Conservation (phyloP, 2,329 filamentous ascomycete genomes). For the Fusarium sp. region DNA sequence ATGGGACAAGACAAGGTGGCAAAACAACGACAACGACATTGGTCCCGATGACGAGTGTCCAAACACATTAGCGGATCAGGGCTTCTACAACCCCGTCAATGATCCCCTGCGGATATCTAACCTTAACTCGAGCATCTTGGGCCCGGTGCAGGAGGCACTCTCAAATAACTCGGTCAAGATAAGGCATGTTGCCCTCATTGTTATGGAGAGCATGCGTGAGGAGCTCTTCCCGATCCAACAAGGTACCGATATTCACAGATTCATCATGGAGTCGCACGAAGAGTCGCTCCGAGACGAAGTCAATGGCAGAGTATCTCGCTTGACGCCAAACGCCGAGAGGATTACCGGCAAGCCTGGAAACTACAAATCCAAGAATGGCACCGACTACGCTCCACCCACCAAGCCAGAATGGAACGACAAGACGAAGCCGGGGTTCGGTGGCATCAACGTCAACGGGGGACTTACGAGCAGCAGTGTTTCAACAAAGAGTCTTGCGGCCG, state of each 20-base stretch:
- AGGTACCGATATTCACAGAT: constrained; percentile 55
- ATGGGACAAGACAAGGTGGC: constrained; percentile 46
- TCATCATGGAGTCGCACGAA: constrained; percentile 51
- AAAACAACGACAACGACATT: constrained; percentile 44
- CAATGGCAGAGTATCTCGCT: constrained; percentile 44
- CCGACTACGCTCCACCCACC: constrained; percentile 43
- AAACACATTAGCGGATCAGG: constrained; percentile 28
- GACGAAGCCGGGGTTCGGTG: constrained; percentile 51
- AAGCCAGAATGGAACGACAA: constrained; percentile 45
- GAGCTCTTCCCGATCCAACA: constrained; percentile 63
- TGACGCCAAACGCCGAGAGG: constrained; percentile 48
- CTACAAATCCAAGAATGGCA: constrained; percentile 38
- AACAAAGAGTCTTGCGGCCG: constrained; percentile 60
- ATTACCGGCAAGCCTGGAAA: constrained; percentile 43
- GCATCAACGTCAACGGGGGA: constrained; percentile 58
- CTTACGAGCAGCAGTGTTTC: constrained; percentile 61
- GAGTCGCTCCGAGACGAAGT: constrained; percentile 52
- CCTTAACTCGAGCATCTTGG: constrained; percentile 51
- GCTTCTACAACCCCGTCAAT: constrained; percentile 54
- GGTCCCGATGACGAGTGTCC: constrained; percentile 31
- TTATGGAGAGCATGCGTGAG: constrained; percentile 62
- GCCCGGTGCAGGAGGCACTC: constrained; percentile 46
- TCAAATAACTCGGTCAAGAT: constrained; percentile 53
- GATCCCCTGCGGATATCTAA: constrained; percentile 61
- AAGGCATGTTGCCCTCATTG: constrained; percentile 60